phyloP scores from a whole-genome alignment of 768 basidiomycete genomes.

The Mycena sanguinolenta region DNA sequence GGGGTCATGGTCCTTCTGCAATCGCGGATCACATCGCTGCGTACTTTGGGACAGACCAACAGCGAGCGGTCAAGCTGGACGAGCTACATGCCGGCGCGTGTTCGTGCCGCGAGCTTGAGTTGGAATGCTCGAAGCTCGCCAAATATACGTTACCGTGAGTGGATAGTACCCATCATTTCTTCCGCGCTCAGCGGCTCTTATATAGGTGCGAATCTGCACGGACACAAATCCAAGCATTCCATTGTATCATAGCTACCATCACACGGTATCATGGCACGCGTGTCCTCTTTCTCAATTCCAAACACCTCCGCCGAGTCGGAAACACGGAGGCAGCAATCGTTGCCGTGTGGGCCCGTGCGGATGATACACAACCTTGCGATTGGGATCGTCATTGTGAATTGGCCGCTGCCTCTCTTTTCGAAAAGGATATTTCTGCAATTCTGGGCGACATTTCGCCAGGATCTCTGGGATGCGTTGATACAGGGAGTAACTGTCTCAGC shows the following conservation, averaged over 20 bases:
- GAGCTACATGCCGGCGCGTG: not conserved
- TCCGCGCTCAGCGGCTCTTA: not conserved
- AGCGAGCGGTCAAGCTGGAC: not conserved
- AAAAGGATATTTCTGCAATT: not conserved
- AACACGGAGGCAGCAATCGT: not conserved
- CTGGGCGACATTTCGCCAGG: not conserved
- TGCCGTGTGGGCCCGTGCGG: not conserved
- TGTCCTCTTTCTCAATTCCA: not conserved
- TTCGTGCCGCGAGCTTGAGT: not conserved
- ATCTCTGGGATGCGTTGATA: not conserved
- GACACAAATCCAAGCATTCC: slow-evolving; percentile 1
- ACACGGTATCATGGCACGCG: not conserved
- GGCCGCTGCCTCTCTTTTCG: not conserved
- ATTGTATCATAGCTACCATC: not conserved
- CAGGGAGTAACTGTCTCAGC: not conserved
- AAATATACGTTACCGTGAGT: slow-evolving; percentile 10
- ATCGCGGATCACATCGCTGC: not conserved
- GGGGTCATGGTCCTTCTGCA: not conserved
- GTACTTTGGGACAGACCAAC: not conserved
- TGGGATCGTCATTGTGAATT: not conserved
- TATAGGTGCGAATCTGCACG: slow-evolving; percentile 2
- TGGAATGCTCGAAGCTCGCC: not conserved
- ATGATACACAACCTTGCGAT: not conserved
- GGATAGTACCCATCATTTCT: not conserved
- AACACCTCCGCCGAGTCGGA: not conserved